Percentiles rank a stretch among this genome's conserved stretches.
phyloP scores from a whole-genome alignment of 805 yeast species.

The Starmerella sp. region DNA sequence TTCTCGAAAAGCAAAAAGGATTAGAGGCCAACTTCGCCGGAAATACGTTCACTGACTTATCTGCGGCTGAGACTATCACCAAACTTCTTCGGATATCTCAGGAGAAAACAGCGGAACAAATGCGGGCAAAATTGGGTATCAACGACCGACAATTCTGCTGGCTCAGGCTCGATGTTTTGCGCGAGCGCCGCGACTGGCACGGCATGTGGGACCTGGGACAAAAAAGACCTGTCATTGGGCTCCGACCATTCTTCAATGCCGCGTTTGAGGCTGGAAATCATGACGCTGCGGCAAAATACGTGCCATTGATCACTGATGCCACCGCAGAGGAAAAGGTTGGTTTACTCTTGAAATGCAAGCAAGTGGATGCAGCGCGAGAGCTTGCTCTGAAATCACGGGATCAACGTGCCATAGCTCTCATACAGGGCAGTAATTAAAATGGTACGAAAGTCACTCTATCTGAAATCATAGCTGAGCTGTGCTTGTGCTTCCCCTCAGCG shows the following conservation, averaged over 20 bases:
- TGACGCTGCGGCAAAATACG: slow-evolving; percentile 49
- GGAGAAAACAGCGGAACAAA: slow-evolving; percentile 36
- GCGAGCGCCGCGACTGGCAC: slow-evolving; percentile 42
- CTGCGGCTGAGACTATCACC: slow-evolving; percentile 41
- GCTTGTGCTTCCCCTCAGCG: no score
- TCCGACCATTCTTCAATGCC: slow-evolving; percentile 49
- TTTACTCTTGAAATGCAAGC: slow-evolving; percentile 35
- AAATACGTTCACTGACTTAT: slow-evolving; percentile 30
- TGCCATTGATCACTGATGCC: slow-evolving; percentile 40
- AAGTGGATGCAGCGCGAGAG: slow-evolving; percentile 28
- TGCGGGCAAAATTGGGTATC: slow-evolving; percentile 45
- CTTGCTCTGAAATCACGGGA: slow-evolving; percentile 27
- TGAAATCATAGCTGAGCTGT: no score
- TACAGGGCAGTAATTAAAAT: background rate
- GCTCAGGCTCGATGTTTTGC: slow-evolving; percentile 40
- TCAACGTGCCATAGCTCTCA: slow-evolving; percentile 1
- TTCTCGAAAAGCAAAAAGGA: slow-evolving; percentile 37
- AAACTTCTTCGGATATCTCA: slow-evolving; percentile 41
- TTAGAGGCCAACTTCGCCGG: slow-evolving; percentile 36
- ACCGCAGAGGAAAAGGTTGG: slow-evolving; percentile 39
- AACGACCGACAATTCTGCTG: slow-evolving; percentile 47
- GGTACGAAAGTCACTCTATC: no score
- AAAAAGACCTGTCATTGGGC: slow-evolving; percentile 58
- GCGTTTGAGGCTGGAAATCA: slow-evolving; percentile 44
- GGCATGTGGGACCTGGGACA: slow-evolving; percentile 44